A percentile compares a stretch with the other conserved stretches of the same genome.
Evolutionary conservation across 1,284 basidiomycete genomes (phyloP).

Genomic region (Heterobasidion parviporum): DNA sequence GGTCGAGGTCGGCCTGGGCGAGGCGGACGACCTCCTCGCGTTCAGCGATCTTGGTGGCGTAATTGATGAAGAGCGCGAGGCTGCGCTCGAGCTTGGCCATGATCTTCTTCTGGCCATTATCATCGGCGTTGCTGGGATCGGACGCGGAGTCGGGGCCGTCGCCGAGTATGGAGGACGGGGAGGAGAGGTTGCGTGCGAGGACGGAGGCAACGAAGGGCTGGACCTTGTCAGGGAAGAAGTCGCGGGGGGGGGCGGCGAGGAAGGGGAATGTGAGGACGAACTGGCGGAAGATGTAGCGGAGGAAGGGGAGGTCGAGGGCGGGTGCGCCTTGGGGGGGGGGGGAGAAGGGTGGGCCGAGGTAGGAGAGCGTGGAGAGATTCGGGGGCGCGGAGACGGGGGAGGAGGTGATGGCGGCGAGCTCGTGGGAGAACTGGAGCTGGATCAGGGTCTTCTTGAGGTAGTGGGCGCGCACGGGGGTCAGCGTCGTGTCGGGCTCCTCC

Average conservation of each 20-base stretch:
- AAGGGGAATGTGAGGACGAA: constrained; percentile 93
- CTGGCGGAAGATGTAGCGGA: constrained; percentile 84
- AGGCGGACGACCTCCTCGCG: constrained; percentile 84
- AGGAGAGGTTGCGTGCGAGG: constrained; percentile 68
- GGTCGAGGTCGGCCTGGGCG: constrained; percentile 71
- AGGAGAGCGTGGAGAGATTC: constrained; percentile 70
- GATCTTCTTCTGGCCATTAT: constrained; percentile 34
- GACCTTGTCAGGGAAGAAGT: constrained; percentile 88
- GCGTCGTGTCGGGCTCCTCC: constrained; percentile 6
- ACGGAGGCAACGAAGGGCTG: constrained; percentile 87
- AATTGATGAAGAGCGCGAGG: constrained; percentile 70
- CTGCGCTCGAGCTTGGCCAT: constrained; percentile 77
- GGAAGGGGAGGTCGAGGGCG: constrained; percentile 71
- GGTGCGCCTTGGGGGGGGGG: constrained; percentile 58
- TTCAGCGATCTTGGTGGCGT: constrained; percentile 76
- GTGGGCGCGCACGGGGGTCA: constrained; percentile 73
- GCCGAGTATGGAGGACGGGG: constrained; percentile 50
- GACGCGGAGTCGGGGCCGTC: constrained; percentile 18
- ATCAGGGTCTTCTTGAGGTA: constrained; percentile 96
- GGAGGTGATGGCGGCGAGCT: constrained; percentile 66
- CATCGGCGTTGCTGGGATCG: constrained; percentile 43
- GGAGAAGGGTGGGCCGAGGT: constrained; percentile 81
- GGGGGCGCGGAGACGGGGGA: constrained; percentile 26
- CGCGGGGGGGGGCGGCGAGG: constrained; percentile 75
- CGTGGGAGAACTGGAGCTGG: constrained; percentile 73